Conservation (phyloP, 352 stramenopile genomes). For the Globisporangium abappressorium region DNA sequence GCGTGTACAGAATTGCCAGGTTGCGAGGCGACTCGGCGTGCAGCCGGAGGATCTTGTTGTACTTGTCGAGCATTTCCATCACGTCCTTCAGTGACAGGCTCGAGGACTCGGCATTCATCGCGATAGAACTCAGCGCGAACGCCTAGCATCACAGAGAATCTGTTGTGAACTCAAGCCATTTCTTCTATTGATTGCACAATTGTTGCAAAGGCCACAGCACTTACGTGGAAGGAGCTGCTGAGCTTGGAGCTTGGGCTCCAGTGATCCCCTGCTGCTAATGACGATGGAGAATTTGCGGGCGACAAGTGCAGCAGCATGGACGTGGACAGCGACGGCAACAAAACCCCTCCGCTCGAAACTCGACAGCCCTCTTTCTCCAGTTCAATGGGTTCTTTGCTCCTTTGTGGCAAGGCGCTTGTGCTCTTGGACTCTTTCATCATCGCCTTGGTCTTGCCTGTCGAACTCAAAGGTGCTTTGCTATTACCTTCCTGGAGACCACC, state of each 20-base stretch:
- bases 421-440: slow-evolving; percentile 17
- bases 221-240: background rate
- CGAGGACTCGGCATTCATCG: slow-evolving; percentile 23
- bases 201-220: too few species aligned
- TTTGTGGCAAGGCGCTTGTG: background rate
- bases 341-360: background rate
- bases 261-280: too few species aligned
- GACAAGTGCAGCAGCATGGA: slow-evolving; percentile 12
- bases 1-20: slow-evolving; percentile 54
- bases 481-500: background rate
- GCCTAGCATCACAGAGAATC: slow-evolving; percentile 2
- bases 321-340: slow-evolving; percentile 12
- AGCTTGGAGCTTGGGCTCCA: slow-evolving; percentile 8
- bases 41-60: slow-evolving; percentile 63
- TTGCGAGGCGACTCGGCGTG: slow-evolving; percentile 47
- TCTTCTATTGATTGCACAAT: too few species aligned
- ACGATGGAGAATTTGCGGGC: background rate
- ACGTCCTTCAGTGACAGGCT: slow-evolving; percentile 22
- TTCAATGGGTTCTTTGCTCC: background rate
- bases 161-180: too few species aligned
- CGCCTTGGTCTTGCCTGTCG: background rate
- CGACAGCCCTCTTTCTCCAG: background rate
- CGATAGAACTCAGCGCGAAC: slow-evolving; percentile 20
- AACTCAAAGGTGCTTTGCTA: background rate
- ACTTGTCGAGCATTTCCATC: slow-evolving; percentile 52